A percentile compares a stretch with the other conserved stretches of the same genome.
Evolutionary conservation across 2,329 filamentous ascomycete species (phyloP).

Genomic region (Aspergillus quadrilineatus): DNA sequence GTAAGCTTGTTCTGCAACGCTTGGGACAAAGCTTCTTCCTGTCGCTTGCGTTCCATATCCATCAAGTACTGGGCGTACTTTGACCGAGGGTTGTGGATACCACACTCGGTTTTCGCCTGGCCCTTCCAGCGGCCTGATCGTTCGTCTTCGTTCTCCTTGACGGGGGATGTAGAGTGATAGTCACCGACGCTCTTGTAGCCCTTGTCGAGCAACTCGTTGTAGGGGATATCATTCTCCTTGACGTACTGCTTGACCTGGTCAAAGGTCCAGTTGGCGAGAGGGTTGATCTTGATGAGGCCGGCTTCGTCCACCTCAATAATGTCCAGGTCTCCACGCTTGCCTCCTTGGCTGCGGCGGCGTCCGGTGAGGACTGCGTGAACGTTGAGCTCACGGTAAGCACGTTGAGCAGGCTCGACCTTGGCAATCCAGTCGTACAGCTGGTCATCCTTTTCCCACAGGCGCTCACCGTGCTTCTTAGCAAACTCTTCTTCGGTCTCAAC

Average conservation of each 20-base stretch:
- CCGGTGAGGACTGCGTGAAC: slow-evolving; percentile 92
- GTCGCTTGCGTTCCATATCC: slow-evolving; percentile 68
- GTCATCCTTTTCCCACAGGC: slow-evolving; percentile 79
- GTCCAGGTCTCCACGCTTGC: slow-evolving; percentile 83
- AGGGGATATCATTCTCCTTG: slow-evolving; percentile 81
- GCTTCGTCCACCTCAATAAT: slow-evolving; percentile 92
- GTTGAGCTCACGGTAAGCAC: slow-evolving; percentile 81
- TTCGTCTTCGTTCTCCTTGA: slow-evolving; percentile 90
- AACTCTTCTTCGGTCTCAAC: slow-evolving; percentile 73
- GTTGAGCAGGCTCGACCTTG: slow-evolving; percentile 94
- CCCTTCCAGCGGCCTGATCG: slow-evolving; percentile 96
- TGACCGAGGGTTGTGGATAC: slow-evolving; percentile 97
- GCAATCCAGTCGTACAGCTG: slow-evolving; percentile 95
- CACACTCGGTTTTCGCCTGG: slow-evolving; percentile 92
- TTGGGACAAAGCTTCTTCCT: slow-evolving; percentile 55
- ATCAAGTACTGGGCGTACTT: slow-evolving; percentile 83
- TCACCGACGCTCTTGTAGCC: slow-evolving; percentile 99
- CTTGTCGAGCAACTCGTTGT: slow-evolving; percentile 83
- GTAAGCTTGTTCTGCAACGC: slow-evolving; percentile 40
- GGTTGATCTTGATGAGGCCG: slow-evolving; percentile 95
- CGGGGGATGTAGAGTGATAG: slow-evolving; percentile 94
- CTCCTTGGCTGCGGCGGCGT: slow-evolving; percentile 86
- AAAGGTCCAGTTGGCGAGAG: slow-evolving; percentile 91
- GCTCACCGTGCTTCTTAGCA: slow-evolving; percentile 74
- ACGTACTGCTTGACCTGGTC: slow-evolving; percentile 85